Evolutionary conservation across 306 rosid species (phyloP).

Genomic region (Lablab purpureus): DNA sequence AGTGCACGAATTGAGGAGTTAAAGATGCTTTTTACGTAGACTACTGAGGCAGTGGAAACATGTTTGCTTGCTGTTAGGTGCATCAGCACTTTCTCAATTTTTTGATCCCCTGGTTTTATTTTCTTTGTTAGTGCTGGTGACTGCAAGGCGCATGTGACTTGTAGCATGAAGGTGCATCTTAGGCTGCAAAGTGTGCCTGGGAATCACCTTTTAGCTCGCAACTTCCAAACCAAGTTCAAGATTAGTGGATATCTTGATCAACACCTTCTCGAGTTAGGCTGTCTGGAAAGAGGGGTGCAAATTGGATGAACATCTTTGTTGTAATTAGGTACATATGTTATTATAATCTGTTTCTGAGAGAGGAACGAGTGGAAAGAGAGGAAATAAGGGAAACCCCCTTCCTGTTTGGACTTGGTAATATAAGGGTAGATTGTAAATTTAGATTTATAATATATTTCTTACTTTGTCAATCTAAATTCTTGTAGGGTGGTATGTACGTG

Average conservation of each 20-base stretch:
- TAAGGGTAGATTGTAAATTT: not conserved
- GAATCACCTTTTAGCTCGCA: conserved; percentile 24
- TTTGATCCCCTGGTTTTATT: conserved; percentile 29
- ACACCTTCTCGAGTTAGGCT: conserved; percentile 4
- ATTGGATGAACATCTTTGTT: not conserved
- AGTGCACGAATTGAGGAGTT: conserved; percentile 91
- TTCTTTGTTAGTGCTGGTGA: conserved; percentile 27
- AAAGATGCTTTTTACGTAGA: conserved; percentile 88
- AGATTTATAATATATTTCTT: not conserved
- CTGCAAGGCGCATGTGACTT: conserved; percentile 28
- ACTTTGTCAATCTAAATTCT: not conserved
- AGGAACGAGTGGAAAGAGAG: conserved; percentile 16
- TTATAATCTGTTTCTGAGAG: conserved; percentile 1
- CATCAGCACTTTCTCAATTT: conserved; percentile 22
- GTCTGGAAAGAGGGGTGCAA: conserved; percentile 12
- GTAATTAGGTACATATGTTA: not conserved
- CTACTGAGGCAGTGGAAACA: conserved; percentile 11
- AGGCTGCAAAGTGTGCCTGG: conserved; percentile 21
- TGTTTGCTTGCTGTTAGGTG: conserved; percentile 32
- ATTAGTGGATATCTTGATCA: conserved; percentile 10
- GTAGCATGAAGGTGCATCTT: conserved; percentile 37
- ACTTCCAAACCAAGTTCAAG: conserved; percentile 15
- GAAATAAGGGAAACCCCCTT: not conserved
- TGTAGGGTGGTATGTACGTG: not conserved
- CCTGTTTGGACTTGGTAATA: not conserved